A percentile compares a stretch with the other conserved stretches of the same genome.
phyloP scores from a whole-genome alignment of 768 basidiomycete genomes.

The Calocybe indica region DNA sequence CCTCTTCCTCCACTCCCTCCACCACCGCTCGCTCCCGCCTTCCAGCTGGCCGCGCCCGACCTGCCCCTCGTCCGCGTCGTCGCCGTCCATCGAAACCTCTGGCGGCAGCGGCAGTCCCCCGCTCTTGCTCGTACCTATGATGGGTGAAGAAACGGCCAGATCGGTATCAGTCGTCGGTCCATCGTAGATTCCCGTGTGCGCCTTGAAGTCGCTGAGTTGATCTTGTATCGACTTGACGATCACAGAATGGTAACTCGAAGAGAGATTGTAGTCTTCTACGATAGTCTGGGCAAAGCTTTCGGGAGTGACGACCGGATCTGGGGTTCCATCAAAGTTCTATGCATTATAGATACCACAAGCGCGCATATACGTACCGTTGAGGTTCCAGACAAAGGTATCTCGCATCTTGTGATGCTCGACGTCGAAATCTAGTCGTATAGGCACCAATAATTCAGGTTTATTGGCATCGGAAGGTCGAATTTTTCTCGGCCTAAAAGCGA shows the following conservation, averaged over 20 bases:
- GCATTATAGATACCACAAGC: not conserved
- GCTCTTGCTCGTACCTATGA: constrained; percentile 13
- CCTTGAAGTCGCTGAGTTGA: constrained; percentile 76
- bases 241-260: constrained; percentile 52
- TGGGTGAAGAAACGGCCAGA: constrained; percentile 9
- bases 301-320: constrained; percentile 87
- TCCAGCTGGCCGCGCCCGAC: constrained; percentile 6
- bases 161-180: constrained; percentile 6
- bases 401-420: constrained; percentile 91
- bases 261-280: constrained; percentile 84
- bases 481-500: constrained; percentile 48
- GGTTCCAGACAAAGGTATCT: constrained; percentile 97
- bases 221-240: constrained; percentile 86
- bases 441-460: constrained; percentile 78
- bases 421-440: constrained; percentile 94
- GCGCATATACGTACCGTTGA: constrained; percentile 64
- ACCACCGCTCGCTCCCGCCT: constrained; percentile 19
- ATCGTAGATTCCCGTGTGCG: constrained; percentile 55
- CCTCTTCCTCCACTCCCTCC: constrained; percentile 13
- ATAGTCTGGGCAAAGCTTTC: constrained; percentile 87
- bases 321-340: not conserved
- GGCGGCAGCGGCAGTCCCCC: not conserved
- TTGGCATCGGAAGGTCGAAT: constrained; percentile 50
- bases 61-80: not conserved
- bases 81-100: not conserved